Percentiles rank a stretch among this genome's conserved stretches.
Evolutionary conservation across 2,329 filamentous ascomycete genomes (phyloP).

Genomic region (Beauveria sp.): DNA sequence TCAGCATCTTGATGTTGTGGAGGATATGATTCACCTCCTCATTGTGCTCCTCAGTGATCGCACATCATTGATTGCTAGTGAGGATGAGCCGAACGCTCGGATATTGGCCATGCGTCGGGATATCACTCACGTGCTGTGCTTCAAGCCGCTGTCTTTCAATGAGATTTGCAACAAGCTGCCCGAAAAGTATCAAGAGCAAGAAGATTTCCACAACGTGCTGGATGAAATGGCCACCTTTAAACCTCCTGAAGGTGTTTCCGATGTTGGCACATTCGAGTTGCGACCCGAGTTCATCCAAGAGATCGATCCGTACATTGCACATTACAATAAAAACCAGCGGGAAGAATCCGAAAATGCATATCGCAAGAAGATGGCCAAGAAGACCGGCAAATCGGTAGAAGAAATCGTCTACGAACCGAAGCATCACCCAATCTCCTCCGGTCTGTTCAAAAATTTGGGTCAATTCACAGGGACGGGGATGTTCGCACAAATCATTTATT

Average conservation of each 20-base stretch:
- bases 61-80: conserved; percentile 64
- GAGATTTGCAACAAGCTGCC: conserved; percentile 81
- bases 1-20: conserved; percentile 86
- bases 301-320: conserved; percentile 90
- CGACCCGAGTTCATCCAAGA: conserved; percentile 79
- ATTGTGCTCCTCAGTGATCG: conserved; percentile 88
- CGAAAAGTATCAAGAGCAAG: conserved; percentile 82
- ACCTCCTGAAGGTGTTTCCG: conserved; percentile 81
- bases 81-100: conserved; percentile 58
- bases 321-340: conserved; percentile 94
- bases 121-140: conserved; percentile 88
- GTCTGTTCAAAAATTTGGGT: conserved; percentile 70
- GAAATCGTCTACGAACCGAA: conserved; percentile 91
- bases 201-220: conserved; percentile 78
- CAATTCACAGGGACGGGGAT: conserved; percentile 75
- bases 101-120: conserved; percentile 74
- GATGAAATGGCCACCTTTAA: conserved; percentile 86
- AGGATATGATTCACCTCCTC: conserved; percentile 91
- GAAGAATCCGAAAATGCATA: conserved; percentile 91
- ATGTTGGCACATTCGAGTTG: conserved; percentile 90
- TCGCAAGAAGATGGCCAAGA: conserved; percentile 79
- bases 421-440: conserved; percentile 65
- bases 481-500: conserved; percentile 86
- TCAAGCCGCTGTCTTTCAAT: conserved; percentile 91
- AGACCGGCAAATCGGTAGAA: conserved; percentile 68